phyloP scores from a whole-genome alignment of 305 asterid genomes.

The Fraxinus sp. region DNA sequence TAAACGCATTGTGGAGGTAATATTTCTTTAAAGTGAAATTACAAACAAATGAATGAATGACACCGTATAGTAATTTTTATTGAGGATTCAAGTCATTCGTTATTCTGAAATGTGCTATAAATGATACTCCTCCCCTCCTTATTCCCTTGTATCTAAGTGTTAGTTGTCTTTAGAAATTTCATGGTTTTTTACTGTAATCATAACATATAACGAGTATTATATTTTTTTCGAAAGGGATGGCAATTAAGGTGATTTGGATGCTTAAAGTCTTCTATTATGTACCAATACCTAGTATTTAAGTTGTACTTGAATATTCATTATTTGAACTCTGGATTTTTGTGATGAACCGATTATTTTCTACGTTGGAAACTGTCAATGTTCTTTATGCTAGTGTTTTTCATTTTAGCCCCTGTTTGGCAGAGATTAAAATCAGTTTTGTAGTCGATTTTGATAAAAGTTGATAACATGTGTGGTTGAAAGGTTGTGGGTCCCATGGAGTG shows the following conservation, averaged over 20 bases:
- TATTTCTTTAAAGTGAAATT: constrained; percentile 10
- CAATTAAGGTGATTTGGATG: not conserved
- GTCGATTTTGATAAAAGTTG: not conserved
- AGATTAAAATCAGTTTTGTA: not conserved
- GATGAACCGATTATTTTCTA: constrained; percentile 3
- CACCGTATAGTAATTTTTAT: not conserved
- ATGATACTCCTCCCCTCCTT: not conserved
- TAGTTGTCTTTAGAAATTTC: constrained; percentile 14
- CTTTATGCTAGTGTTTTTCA: not conserved
- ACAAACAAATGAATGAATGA: not conserved
- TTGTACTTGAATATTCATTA: constrained; percentile 9
- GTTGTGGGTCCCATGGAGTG: not conserved
- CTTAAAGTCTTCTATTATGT: constrained; percentile 19
- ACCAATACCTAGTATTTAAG: constrained; percentile 6
- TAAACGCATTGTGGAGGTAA: constrained; percentile 91
- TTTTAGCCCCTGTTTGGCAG: not conserved
- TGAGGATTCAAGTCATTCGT: not conserved
- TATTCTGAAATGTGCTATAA: not conserved
- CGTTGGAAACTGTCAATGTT: not conserved
- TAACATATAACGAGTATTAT: not conserved
- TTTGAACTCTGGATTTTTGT: not conserved
- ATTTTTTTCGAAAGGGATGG: not conserved
- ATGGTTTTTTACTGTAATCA: constrained; percentile 5
- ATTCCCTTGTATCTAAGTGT: not conserved
- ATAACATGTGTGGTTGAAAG: not conserved